phyloP scores from a whole-genome alignment of 2,329 filamentous ascomycete species.

The Scedosporium apiospermum region DNA sequence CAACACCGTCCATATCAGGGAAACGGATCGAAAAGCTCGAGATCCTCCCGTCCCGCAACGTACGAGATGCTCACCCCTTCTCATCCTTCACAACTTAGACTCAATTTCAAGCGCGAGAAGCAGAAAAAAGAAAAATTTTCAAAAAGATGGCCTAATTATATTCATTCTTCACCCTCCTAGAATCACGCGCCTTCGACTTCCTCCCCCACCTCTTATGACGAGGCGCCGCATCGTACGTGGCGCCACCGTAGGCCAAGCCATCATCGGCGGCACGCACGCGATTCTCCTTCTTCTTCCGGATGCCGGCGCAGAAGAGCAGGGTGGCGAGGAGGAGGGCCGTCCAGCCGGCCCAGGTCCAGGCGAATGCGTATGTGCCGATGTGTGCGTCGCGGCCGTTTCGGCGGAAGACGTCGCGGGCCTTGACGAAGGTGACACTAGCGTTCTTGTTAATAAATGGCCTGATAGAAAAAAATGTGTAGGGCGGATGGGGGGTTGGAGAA shows the following conservation, averaged over 20 bases:
- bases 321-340: slow-evolving; percentile 56
- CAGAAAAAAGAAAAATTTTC: neutral
- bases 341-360: slow-evolving; percentile 67
- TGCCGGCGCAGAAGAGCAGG: slow-evolving; percentile 57
- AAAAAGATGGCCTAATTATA: neutral
- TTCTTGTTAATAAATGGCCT: neutral
- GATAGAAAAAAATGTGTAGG: neutral
- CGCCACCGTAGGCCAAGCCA: neutral
- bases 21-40: too few relatives aligned
- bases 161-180: neutral
- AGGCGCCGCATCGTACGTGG: neutral
- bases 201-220: neutral
- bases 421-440: slow-evolving; percentile 49
- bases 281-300: slow-evolving; percentile 32
- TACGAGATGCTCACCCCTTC: too few relatives aligned
- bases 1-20: too few relatives aligned
- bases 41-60: too few relatives aligned
- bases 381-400: slow-evolving; percentile 42
- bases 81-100: too few relatives aligned
- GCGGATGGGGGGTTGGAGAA: slow-evolving; percentile 6
- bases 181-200: neutral
- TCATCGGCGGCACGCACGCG: neutral
- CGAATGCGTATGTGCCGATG: slow-evolving; percentile 61
- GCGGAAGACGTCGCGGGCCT: slow-evolving; percentile 58
- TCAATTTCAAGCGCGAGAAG: too few relatives aligned